Evolutionary conservation across 305 asterid genomes (phyloP).

Genomic region (Stenogyne calaminthoides): DNA sequence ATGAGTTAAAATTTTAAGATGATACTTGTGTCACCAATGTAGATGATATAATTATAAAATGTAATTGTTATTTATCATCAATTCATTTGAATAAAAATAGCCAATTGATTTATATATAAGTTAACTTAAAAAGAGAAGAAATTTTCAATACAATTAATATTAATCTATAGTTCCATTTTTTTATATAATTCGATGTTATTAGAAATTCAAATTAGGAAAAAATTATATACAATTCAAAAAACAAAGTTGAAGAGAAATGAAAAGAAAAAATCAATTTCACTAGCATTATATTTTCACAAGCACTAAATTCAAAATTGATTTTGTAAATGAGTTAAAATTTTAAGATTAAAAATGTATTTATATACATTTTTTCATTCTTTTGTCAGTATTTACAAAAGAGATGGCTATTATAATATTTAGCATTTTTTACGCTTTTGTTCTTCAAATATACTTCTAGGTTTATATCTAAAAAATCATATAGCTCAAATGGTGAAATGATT

Average conservation of each 20-base stretch:
- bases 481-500: not conserved
- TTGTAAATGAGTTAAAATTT: not conserved
- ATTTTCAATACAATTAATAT: not conserved
- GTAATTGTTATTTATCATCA: too few species aligned
- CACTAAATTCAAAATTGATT: not conserved
- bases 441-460: not conserved
- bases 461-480: not conserved
- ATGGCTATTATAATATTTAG: not conserved
- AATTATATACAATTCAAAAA: not conserved
- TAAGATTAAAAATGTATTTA: not conserved
- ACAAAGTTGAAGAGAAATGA: not conserved
- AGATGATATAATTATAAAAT: too few species aligned
- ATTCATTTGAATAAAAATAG: too few species aligned
- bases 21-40: too few species aligned
- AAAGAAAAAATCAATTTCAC: not conserved
- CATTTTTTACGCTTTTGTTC: not conserved
- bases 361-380: too few species aligned
- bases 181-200: not conserved
- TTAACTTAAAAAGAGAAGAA: too few species aligned
- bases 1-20: too few species aligned
- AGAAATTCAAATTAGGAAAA: too few species aligned
- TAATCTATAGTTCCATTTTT: not conserved
- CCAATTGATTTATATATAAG: too few species aligned
- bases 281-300: not conserved
- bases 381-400: not conserved